Evolutionary conservation across 176 grass and related monocot species (phyloP).

Genomic region (Bolboschoenus planiculmis): DNA sequence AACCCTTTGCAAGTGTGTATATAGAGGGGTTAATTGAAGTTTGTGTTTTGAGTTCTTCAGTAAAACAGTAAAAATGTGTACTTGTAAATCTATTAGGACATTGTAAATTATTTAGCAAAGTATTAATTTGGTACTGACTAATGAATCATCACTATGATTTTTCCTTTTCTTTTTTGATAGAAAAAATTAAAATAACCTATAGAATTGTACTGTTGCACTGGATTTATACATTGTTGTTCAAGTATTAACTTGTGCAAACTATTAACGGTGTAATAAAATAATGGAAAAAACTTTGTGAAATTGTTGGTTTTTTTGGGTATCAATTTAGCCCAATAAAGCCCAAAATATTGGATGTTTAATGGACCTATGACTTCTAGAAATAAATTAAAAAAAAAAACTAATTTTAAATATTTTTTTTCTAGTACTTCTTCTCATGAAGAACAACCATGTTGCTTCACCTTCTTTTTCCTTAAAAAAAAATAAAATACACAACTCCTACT

Average conservation of each 20-base stretch:
- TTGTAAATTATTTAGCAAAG: constrained; percentile 1
- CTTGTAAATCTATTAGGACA: constrained; percentile 10
- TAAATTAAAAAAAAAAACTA: neutral
- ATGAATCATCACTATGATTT: neutral
- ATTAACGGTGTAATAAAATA: neutral
- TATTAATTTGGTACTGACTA: neutral
- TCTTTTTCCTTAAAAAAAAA: neutral
- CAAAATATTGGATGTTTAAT: neutral
- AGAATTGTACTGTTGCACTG: neutral
- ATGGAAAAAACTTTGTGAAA: neutral
- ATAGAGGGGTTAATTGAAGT: neutral
- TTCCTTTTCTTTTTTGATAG: neutral
- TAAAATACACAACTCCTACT: neutral
- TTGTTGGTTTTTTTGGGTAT: neutral
- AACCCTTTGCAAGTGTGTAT: neutral
- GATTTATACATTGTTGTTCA: neutral
- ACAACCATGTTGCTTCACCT: neutral
- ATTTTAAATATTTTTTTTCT: too few relatives aligned
- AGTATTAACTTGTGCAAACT: neutral
- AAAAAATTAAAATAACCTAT: neutral
- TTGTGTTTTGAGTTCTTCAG: neutral
- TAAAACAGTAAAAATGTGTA: neutral
- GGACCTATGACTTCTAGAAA: neutral
- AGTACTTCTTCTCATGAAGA: too few relatives aligned
- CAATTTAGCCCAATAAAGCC: neutral